Evolutionary conservation across 2,329 filamentous ascomycete species (phyloP), one percentile per base, ranked within the genome.

Genomic region (Beauveria caledonica): DNA sequence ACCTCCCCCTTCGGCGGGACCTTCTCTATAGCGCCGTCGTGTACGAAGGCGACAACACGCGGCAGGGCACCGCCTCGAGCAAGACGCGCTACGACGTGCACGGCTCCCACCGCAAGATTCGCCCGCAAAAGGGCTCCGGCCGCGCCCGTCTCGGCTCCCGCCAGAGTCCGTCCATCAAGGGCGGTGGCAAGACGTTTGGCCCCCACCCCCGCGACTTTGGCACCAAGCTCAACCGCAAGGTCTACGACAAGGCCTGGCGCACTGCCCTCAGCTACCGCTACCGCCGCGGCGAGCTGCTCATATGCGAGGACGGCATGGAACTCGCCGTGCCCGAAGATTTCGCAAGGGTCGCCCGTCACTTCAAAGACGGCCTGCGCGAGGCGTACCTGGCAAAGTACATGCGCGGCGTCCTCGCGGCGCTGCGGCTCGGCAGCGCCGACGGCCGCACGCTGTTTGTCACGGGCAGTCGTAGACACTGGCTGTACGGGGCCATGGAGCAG

Each of bases 181-280:
- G 94, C 65, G 94, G 94, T 74, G 93, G 92, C 74, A 93, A 95
- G 67, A 80, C 86, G 0, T 90, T 92, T 69, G 94, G 94, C n/a
- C 94, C 94, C 29, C 87, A 92, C 68, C 92, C 92, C 27, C 84
- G 94, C 72, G 91, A 97, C 76, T 99, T 99, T 71, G 84, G 85
- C 62, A 95, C 92, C 23, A 82, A 83, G 17, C 80, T 99, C 60
- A 92, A 88, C 68, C 82, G 83, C 71, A 97, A 97, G 78, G 85
- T 96, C 52, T 99, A 99, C 77, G 92, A 97, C 75, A 81, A 95
- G 68, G 94, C 94, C 10, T 97, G 91, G 90, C 86, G 94, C 71
- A 97, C 89, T 48, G 94, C 94, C 11, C 81, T 99, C 65, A 94
- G 89, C 70, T 96, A 96, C 78, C 86, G 94, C 62, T 97, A 94